A percentile compares a stretch with the other conserved stretches of the same genome.
Conservation (phyloP, 73 alveolate species). For the Blepharisma japonicum region DNA sequence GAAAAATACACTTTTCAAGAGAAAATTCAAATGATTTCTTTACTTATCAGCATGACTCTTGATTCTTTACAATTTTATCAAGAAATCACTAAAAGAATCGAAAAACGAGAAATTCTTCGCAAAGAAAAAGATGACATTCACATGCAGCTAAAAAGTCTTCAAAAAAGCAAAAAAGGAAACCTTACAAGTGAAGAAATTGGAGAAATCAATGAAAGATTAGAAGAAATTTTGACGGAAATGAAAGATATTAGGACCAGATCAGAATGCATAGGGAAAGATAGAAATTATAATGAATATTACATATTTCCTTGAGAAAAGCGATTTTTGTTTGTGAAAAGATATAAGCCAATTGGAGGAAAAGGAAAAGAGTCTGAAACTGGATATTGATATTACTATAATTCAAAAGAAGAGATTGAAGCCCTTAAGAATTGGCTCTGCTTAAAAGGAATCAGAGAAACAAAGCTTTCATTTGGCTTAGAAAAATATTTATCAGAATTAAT, state of each 20-base stretch:
- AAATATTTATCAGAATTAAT: not conserved
- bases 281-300: not conserved
- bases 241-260: not conserved
- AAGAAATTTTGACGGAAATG: not conserved
- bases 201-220: not conserved
- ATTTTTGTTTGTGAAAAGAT: not conserved
- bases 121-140: not conserved
- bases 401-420: not conserved
- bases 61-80: not conserved
- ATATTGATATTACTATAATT: not conserved
- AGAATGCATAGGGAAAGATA: not conserved
- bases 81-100: not conserved
- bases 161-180: not conserved
- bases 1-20: not conserved
- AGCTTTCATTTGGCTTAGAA: not conserved
- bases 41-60: not conserved
- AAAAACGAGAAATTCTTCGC: not conserved
- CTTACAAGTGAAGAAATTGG: not conserved
- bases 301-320: slow-evolving; percentile 5
- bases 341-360: not conserved
- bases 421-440: not conserved
- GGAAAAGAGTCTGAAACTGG: not conserved
- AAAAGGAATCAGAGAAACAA: not conserved
- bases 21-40: not conserved
- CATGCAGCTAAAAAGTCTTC: not conserved